Evolutionary conservation across 768 basidiomycete genomes (phyloP), one percentile per base, ranked within the genome.

Genomic region (Naganishia onofrii): DNA sequence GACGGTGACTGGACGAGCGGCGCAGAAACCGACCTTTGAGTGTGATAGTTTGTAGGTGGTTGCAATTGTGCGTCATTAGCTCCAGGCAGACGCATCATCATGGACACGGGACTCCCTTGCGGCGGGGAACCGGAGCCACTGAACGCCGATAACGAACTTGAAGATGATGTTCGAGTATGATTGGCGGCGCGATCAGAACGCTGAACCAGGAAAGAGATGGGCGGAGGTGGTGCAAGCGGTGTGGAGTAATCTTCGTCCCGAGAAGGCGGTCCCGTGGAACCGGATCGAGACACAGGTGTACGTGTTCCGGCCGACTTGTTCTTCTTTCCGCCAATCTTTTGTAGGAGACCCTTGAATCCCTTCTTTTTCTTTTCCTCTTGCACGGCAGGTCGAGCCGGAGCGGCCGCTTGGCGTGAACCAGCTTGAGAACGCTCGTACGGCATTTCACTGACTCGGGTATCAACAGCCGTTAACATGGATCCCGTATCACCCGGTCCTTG

Each of bases 161-260:
- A 48, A 7, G 71, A 72, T 12, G 71, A 60, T 19, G 71, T 32
- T 7, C 63, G 46, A 7, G 34, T 68, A 36, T 76, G 74, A 51
- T 70, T 72, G 19, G 74, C 69, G 26, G 72, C 67, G 8, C 76
- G 69, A 52, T 74, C 74, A 7, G 72, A 72, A 28, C 78, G 71
- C 67, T 80, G 83, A 19, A 92, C 92, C 56, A 97, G 85, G 81
- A 93, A 94, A 0, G 92, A 92, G 65, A 98, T 77, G 5, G 92
- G 89, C 5, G 95, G 95, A 2, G 95, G 95, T 0, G 94, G 95
- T 2, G 90, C 88, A 48, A 96, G 83, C 3, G 91, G 93, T 10
- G 84, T 80, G 73, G 90, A 64, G 21, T 67, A 87, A 75, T 92
- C 90, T 3, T 90, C 89, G 10, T 78, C 76, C 31, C 31, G 31